Conservation (phyloP, 306 rosid species). For the Abrus pulchellus region DNA sequence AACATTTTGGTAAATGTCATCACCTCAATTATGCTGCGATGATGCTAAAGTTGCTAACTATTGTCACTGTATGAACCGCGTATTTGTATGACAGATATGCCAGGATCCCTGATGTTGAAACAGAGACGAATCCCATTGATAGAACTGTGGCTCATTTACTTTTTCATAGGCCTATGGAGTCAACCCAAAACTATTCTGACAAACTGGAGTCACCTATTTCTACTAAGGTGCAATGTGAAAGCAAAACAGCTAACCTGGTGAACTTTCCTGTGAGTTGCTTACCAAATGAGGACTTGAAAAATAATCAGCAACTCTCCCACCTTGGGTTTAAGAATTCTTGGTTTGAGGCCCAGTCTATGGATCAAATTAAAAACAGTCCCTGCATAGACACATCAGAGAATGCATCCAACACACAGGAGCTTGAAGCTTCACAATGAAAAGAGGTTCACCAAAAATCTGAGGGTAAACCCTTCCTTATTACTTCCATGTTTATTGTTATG, state of each 20-base stretch:
- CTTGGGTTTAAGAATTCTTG: constrained; percentile 55
- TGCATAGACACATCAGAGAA: constrained; percentile 66
- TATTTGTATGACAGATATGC: constrained; percentile 52
- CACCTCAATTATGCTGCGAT: constrained; percentile 21
- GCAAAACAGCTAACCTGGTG: constrained; percentile 46
- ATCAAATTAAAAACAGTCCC: constrained; percentile 59
- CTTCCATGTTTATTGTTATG: constrained; percentile 44
- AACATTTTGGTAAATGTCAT: constrained; percentile 25
- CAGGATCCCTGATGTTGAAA: constrained; percentile 68
- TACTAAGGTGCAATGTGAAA: constrained; percentile 54
- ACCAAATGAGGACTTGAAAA: constrained; percentile 53
- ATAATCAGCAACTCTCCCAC: constrained; percentile 50
- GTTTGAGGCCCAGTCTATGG: constrained; percentile 49
- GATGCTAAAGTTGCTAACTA: constrained; percentile 45
- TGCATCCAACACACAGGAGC: constrained; percentile 62
- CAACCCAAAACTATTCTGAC: constrained; percentile 59
- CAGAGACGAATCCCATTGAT: constrained; percentile 90
- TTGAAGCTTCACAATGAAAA: constrained; percentile 72
- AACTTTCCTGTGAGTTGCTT: constrained; percentile 54
- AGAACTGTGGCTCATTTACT: constrained; percentile 94
- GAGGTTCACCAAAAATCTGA: constrained; percentile 29
- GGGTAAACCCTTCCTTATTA: constrained; percentile 76
- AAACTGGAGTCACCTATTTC: constrained; percentile 61
- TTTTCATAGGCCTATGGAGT: constrained; percentile 77
- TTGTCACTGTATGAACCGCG: constrained; percentile 42